A percentile compares a stretch with the other conserved stretches of the same genome.
Conservation (phyloP, 352 stramenopile genomes). For the Phytophthora tubulina region DNA sequence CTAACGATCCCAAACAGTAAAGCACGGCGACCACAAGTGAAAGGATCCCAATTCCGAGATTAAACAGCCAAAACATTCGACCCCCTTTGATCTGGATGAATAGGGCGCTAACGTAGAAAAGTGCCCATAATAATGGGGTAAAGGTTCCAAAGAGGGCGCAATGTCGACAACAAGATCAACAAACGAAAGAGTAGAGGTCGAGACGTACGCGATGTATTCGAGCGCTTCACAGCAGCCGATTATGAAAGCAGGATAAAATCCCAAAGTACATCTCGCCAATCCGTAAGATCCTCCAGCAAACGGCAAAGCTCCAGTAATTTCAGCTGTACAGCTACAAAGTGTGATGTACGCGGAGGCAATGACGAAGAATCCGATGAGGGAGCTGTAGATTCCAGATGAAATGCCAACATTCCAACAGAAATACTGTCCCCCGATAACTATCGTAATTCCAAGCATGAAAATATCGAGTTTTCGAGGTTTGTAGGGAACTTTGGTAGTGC, state of each 20-base stretch:
- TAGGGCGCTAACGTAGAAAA: slow-evolving; percentile 47
- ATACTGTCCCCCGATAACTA: slow-evolving; percentile 57
- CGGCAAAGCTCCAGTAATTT: slow-evolving; percentile 41
- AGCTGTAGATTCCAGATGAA: slow-evolving; percentile 43
- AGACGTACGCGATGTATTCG: slow-evolving; percentile 59
- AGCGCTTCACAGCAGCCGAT: slow-evolving; percentile 49
- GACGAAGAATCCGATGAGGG: slow-evolving; percentile 37
- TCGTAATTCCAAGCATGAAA: slow-evolving; percentile 46
- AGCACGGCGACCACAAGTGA: slow-evolving; percentile 47
- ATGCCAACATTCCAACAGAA: slow-evolving; percentile 54
- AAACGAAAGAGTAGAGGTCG: slow-evolving; percentile 39
- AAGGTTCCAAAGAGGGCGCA: slow-evolving; percentile 10
- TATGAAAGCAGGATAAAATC: slow-evolving; percentile 51
- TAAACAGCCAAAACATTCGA: slow-evolving; percentile 55
- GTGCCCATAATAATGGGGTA: slow-evolving; percentile 35
- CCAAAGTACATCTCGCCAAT: slow-evolving; percentile 44
- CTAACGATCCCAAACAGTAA: slow-evolving; percentile 47
- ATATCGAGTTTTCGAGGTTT: slow-evolving; percentile 34
- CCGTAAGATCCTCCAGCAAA: slow-evolving; percentile 51
- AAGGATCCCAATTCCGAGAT: slow-evolving; percentile 37
- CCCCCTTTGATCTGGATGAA: slow-evolving; percentile 43
- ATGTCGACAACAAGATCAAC: slow-evolving; percentile 44
- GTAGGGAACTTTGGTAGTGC: slow-evolving; percentile 21
- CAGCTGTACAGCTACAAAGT: slow-evolving; percentile 43
- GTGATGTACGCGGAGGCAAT: slow-evolving; percentile 45